Evolutionary conservation across 148 eudicot species (phyloP), one percentile per base, ranked within the genome.

Genomic region (Heliosperma pusillum): DNA sequence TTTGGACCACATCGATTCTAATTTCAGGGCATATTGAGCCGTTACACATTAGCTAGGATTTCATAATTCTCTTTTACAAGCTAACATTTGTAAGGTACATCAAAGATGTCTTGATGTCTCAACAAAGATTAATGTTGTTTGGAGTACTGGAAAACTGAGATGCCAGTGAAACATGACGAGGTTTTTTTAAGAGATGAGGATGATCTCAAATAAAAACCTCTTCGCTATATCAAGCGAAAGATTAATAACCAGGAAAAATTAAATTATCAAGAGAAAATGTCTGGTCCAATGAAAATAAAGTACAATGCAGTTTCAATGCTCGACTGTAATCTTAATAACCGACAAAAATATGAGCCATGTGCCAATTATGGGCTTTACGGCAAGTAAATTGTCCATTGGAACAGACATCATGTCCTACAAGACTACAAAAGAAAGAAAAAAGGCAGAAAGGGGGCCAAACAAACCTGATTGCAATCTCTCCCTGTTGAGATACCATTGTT

Each of bases 401-500:
- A 68, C 36, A 57, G 5, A 15, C 10, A 21, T 16, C 21, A 33
- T 56, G 20, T 22, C 67, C 58, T 57, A 27, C 13, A 44, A 44
- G 68, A 52, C 22, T 66, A 52, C 55, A 21, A 17, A 19, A 25
- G 5, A 47, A 69, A 11, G 36, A 3, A 7, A 15, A 16, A 70
- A 7, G 21, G 30, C 16, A 20, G 16, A 17, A 52, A 52, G 8
- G 27, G 17, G 29, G 33, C 76, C 6, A 27, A 36, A 69, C 81
- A 36, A 78, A 90, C 96, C 96, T 90, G 79, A 90, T 87, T 64
- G 96, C 92, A 78, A 90, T 77, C 74, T 90, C 96, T 69, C 96
- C 96, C 80, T 90, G 96, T 82, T 90, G 89, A 75, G 96, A 88
- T 65, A 90, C 96, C 90, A 90, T 85, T 26, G 88, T 90, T 26